Evolutionary conservation across 176 grass and related monocot genomes (phyloP).

Genomic region (Hsuehochloa calcarea): DNA sequence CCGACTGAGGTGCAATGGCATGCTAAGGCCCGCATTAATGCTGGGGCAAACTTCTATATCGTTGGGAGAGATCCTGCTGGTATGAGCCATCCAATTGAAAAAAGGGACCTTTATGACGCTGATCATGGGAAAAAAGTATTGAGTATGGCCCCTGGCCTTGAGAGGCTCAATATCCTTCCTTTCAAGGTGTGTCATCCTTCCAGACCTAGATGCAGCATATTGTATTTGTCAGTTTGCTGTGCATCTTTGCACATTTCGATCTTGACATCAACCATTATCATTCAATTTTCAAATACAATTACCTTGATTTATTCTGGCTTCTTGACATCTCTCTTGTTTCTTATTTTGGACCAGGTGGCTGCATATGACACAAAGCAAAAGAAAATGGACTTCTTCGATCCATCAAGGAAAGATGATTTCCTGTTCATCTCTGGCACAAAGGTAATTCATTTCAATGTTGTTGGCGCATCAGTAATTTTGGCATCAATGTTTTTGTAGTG

Average conservation of each 20-base stretch:
- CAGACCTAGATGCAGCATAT: neutral
- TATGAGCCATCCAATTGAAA: constrained; percentile 75
- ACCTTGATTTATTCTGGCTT: neutral
- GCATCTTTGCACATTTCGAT: neutral
- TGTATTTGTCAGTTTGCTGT: neutral
- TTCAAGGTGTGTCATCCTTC: constrained; percentile 70
- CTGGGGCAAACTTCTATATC: constrained; percentile 98
- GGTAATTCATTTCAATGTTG: constrained; percentile 40
- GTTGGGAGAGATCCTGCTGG: constrained; percentile 97
- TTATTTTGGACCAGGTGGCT: constrained; percentile 66
- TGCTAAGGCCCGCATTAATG: constrained; percentile 95
- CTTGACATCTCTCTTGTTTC: constrained; percentile 25
- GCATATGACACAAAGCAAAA: constrained; percentile 81
- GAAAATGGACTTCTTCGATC: constrained; percentile 97
- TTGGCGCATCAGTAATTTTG: neutral
- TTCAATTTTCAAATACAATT: neutral
- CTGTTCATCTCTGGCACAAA: constrained; percentile 98
- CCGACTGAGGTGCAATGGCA: constrained; percentile 99
- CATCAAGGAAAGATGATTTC: constrained; percentile 89
- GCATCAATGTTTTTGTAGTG: neutral
- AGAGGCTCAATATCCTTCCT: constrained; percentile 92
- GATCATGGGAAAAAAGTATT: constrained; percentile 97
- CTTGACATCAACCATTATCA: neutral
- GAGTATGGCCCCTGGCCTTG: constrained; percentile 93
- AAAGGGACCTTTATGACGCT: constrained; percentile 95